A percentile compares a stretch with the other conserved stretches of the same genome.
These are phyloP conservation scores for Paraphoma sp. DNA, from an alignment of 2,329 filamentous ascomycete genomes.

Conservation along the genomic window DNA sequence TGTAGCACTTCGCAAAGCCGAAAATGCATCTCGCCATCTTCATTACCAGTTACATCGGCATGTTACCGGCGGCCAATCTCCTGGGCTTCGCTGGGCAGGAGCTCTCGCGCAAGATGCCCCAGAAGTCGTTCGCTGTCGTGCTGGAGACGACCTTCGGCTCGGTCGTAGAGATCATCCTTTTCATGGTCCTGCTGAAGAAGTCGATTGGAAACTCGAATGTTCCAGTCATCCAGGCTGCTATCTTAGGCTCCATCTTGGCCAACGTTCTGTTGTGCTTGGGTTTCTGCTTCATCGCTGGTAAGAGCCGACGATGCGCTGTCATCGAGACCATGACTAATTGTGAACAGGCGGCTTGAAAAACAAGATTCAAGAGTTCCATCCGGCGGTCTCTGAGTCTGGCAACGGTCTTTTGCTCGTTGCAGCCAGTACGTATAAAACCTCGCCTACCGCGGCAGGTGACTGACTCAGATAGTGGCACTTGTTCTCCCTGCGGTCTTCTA, in stretches of 20 bases:
- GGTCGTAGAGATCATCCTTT: slow-evolving; percentile 81
- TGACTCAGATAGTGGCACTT: slow-evolving; percentile 51
- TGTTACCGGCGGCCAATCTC: slow-evolving; percentile 78
- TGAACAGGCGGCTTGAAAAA: slow-evolving; percentile 65
- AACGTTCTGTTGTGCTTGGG: slow-evolving; percentile 83
- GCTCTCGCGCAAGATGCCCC: slow-evolving; percentile 73
- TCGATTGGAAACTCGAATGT: slow-evolving; percentile 50
- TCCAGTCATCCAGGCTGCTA: slow-evolving; percentile 81
- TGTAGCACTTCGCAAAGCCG: slow-evolving; percentile 58
- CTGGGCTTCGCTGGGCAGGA: slow-evolving; percentile 78
- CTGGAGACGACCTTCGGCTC: slow-evolving; percentile 69
- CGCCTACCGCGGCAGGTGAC: neutral
- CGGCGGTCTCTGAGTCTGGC: slow-evolving; percentile 79
- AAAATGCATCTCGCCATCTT: slow-evolving; percentile 70
- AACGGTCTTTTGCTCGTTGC: slow-evolving; percentile 79
- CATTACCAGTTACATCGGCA: slow-evolving; percentile 75
- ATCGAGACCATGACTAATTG: neutral
- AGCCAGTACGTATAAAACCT: slow-evolving; percentile 58
- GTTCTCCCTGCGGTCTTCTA: slow-evolving; percentile 62
- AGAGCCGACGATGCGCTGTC: neutral
- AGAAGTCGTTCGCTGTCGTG: slow-evolving; percentile 71
- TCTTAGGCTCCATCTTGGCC: slow-evolving; percentile 81
- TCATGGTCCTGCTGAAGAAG: slow-evolving; percentile 74
- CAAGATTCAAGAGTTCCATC: slow-evolving; percentile 74
- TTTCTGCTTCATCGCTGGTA: slow-evolving; percentile 74